Base-by-base conservation (phyloP, 225 moss, liverwort and hornwort genomes). In the Ulota crispa region DNA sequence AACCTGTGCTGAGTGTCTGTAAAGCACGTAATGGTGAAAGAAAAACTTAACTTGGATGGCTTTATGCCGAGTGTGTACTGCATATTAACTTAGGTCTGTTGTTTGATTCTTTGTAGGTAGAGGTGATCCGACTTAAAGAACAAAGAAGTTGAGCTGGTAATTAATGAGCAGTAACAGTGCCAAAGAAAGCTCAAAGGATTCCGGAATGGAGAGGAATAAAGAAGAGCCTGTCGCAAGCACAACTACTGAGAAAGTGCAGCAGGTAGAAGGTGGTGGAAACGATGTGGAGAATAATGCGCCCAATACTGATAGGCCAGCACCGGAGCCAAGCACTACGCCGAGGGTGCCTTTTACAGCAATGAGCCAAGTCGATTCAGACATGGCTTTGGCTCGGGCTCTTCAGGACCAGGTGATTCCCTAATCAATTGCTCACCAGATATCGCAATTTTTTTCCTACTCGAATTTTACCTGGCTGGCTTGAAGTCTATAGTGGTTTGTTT, bases 361-460 rank as follows among this genome's bases (percentile, higher is more conserved):
- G 67, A 93, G 90, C 72, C 94, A 94, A 86, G 93, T 93, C 41
- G 94, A 94, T 81, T 87, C 91, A 36, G 94, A 94, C 80, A 84
- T 94, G 84, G 93, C 88, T 72, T 85, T 94, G 68, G 94, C 94
- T 66, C 90, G 90, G 73, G 83, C 90, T 50, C 91, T 94, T 30
- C 94, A 94, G 86, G 92, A 94, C 32, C 94, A 94, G 94, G 94
- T 93, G 36, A 83, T 78, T 62, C 12, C n/a, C 24, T 50, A n/a
- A 57, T 78, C 59, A 23, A 41, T 39, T 37, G 11, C 32, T 64
- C 53, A 64, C 62, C 43, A 30, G 68, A 73, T 77, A 54, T 72
- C 52, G 64, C 71, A 27, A 24, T 30, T 18, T n/a, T 47, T 68
- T 15, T 23, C 69, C 19, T 20, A 32, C 21, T 62, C 2, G 41